Conservation (phyloP, 345 rosid genomes). For the Citrus reticulata region DNA sequence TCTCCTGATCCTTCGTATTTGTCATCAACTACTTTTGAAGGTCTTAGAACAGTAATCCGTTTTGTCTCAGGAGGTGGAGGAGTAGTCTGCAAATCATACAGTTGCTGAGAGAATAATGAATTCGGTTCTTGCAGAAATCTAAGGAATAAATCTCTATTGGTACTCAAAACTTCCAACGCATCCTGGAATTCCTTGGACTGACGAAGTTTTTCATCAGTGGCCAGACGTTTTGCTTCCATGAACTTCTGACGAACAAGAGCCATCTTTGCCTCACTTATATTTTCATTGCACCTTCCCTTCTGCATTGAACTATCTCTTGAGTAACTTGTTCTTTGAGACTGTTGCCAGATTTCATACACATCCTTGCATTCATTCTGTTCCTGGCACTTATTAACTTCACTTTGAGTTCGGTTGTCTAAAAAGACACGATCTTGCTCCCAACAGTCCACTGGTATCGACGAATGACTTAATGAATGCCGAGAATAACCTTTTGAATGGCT, state of each 20-base stretch:
- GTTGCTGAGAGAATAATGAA: conserved; percentile 57
- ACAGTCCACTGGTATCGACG: conserved; percentile 30
- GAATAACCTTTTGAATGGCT: conserved; percentile 53
- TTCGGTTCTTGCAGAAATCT: conserved; percentile 76
- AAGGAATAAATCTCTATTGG: conserved; percentile 68
- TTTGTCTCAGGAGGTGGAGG: conserved; percentile 67
- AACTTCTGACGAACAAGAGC: conserved; percentile 84
- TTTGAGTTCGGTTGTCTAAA: conserved; percentile 41
- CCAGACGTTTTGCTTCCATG: conserved; percentile 72
- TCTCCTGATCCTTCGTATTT: conserved; percentile 39
- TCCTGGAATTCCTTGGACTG: conserved; percentile 81
- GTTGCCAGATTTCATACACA: conserved; percentile 63
- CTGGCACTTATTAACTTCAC: conserved; percentile 26
- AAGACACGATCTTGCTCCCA: conserved; percentile 50
- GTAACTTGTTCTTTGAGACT: conserved; percentile 35
- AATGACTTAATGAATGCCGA: conserved; percentile 51
- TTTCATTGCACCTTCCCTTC: conserved; percentile 36
- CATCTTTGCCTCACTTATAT: conserved; percentile 46
- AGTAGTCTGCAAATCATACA: conserved; percentile 46
- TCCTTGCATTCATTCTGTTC: conserved; percentile 52
- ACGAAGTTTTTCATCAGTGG: conserved; percentile 70
- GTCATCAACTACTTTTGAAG: conserved; percentile 68
- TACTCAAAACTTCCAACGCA: conserved; percentile 72
- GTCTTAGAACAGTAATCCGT: conserved; percentile 84
- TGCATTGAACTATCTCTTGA: conserved; percentile 45